These are phyloP conservation scores for Saprolegnia diclina DNA, from an alignment of 352 stramenopile species.

Conservation along the genomic window DNA sequence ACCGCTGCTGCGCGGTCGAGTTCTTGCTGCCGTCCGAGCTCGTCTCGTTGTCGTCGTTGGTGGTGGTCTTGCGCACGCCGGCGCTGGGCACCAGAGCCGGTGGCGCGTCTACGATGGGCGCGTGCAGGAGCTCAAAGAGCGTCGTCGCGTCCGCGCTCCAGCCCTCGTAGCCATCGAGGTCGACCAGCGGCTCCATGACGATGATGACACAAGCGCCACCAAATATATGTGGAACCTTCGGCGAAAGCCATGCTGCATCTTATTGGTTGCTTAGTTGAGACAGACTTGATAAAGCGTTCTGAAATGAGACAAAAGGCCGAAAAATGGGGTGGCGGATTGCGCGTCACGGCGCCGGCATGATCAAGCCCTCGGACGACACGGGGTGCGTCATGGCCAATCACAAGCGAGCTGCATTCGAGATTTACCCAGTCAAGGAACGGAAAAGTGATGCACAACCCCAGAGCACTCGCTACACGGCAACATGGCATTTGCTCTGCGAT, in stretches of 20 bases:
- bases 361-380: not conserved
- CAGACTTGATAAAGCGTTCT: not conserved
- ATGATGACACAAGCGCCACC: not conserved
- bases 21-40: not conserved
- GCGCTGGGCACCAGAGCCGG: no score
- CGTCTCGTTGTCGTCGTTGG: not conserved
- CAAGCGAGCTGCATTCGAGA: no score
- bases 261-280: not conserved
- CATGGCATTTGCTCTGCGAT: no score
- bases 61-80: not conserved
- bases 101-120: not conserved
- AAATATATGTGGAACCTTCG: not conserved
- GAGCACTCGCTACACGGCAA: no score
- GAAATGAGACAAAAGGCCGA: not conserved
- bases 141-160: not conserved
- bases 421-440: no score
- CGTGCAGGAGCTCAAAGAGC: not conserved
- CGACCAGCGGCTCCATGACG: not conserved
- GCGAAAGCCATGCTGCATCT: not conserved
- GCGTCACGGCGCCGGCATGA: not conserved
- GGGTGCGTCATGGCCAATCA: no score
- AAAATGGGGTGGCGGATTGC: not conserved
- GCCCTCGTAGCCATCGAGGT: not conserved
- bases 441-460: no score
- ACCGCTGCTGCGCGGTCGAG: constrained; percentile 1